Conservation (phyloP, 1,139 yeast genomes). For the Magnusiomyces tetraspermus region DNA sequence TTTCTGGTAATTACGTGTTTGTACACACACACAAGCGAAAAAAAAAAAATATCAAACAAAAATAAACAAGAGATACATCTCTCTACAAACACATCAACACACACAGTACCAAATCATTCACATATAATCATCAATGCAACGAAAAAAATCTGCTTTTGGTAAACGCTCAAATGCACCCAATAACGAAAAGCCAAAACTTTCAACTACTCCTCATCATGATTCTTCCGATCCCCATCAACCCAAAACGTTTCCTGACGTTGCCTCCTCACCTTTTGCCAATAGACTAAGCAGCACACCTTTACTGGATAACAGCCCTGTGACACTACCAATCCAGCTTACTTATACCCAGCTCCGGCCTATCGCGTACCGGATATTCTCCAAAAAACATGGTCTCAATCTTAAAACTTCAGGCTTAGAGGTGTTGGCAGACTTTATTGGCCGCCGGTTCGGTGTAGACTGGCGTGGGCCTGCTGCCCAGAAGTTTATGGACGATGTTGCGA, state of each 20-base stretch:
- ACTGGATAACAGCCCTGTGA: neutral
- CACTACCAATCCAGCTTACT: constrained; percentile 63
- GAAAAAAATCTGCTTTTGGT: neutral
- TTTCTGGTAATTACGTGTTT: neutral
- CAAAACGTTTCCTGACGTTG: neutral
- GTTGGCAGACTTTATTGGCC: constrained; percentile 65
- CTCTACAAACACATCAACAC: no score
- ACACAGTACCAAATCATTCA: neutral
- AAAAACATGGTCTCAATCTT: constrained; percentile 83
- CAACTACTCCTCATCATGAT: neutral
- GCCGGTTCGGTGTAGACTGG: constrained; percentile 81
- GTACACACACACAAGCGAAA: neutral
- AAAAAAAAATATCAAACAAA: no score
- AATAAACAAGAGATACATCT: no score
- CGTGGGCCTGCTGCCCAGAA: constrained; percentile 55
- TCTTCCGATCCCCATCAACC: neutral
- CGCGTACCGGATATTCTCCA: constrained; percentile 81
- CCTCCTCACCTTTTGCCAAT: neutral
- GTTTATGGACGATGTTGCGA: constrained; percentile 71
- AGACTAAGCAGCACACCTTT: neutral
- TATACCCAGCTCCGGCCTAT: constrained; percentile 81
- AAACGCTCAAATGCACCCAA: neutral
- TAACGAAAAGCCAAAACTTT: neutral
- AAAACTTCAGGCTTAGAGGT: constrained; percentile 73
- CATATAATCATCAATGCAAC: neutral